A percentile compares a stretch with the other conserved stretches of the same genome.
Evolutionary conservation across 306 rosid genomes (phyloP).

Genomic region (Dalbergia cultrata): DNA sequence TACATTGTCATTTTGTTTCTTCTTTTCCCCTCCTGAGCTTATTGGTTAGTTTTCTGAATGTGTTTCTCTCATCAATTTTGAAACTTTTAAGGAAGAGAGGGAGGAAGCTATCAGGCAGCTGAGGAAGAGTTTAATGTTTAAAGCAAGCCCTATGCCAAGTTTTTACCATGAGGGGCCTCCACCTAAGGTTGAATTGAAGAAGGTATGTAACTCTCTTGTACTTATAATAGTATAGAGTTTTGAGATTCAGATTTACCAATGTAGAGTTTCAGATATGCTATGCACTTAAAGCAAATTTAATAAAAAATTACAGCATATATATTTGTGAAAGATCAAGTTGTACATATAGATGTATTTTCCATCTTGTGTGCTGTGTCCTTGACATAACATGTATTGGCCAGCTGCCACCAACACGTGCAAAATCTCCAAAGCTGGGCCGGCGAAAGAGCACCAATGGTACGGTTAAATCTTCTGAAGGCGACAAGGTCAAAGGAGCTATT

Average conservation of each 20-base stretch:
- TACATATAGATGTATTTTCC: conserved; percentile 33
- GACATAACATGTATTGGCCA: conserved; percentile 50
- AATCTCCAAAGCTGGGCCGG: conserved; percentile 95
- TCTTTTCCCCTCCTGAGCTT: conserved; percentile 22
- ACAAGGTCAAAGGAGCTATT: conserved; percentile 54
- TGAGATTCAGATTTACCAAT: conserved; percentile 18
- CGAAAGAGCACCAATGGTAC: conserved; percentile 71
- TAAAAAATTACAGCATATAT: conserved; percentile 15
- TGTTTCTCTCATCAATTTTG: conserved; percentile 43
- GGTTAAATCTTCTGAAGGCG: conserved; percentile 50
- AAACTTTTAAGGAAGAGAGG: conserved; percentile 78
- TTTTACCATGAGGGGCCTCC: conserved; percentile 99
- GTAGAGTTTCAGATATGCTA: conserved; percentile 22
- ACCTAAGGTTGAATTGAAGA: conserved; percentile 89
- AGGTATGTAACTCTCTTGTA: conserved; percentile 63
- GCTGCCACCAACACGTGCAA: conserved; percentile 96
- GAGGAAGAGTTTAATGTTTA: conserved; percentile 90
- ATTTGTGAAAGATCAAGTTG: conserved; percentile 36
- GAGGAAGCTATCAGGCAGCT: conserved; percentile 87
- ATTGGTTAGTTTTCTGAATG: conserved; percentile 28
- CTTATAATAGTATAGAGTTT: conserved; percentile 18
- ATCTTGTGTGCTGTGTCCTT: conserved; percentile 28
- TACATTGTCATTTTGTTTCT: conserved; percentile 38
- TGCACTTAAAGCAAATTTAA: conserved; percentile 39
- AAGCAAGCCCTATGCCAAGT: conserved; percentile 97